phyloP scores from a whole-genome alignment of 2,329 filamentous ascomycete species.

The Epichloe brachyelytri region DNA sequence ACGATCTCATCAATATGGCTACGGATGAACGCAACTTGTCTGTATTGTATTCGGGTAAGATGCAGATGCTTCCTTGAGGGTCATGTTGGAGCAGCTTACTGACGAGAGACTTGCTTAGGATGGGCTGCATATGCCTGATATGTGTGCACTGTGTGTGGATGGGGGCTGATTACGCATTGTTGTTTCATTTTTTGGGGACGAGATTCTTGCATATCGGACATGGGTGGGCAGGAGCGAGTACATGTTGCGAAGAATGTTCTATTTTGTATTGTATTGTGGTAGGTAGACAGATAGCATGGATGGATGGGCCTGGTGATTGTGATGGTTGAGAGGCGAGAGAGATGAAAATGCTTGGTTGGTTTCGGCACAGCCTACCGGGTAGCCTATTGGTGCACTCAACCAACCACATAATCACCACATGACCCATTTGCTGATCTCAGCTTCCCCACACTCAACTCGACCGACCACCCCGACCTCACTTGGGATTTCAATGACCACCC shows the following conservation, averaged over 20 bases:
- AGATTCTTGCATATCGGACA: background rate
- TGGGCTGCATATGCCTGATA: constrained; percentile 34
- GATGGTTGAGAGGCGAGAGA: background rate
- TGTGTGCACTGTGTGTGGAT: background rate
- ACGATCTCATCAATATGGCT: constrained; percentile 91
- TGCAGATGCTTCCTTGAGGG: background rate
- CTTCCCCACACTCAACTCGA: background rate
- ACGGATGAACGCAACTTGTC: constrained; percentile 88
- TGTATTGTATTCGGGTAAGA: constrained; percentile 67
- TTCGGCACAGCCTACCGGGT: too few relatives aligned
- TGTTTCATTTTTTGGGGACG: background rate
- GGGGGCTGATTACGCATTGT: background rate
- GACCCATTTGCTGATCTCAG: background rate
- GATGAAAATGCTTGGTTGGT: too few relatives aligned
- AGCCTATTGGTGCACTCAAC: too few relatives aligned
- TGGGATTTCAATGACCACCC: too few relatives aligned
- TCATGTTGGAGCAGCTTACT: constrained; percentile 7
- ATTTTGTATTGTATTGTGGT: background rate
- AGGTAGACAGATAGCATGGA: too few relatives aligned
- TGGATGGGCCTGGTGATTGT: background rate
- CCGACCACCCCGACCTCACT: too few relatives aligned
- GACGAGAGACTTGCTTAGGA: constrained; percentile 16
- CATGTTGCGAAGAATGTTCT: background rate
- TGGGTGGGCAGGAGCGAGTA: background rate
- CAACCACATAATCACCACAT: too few relatives aligned